Base-by-base conservation (phyloP, 2,329 filamentous ascomycete genomes). In the Pseudomassariella vexata region DNA sequence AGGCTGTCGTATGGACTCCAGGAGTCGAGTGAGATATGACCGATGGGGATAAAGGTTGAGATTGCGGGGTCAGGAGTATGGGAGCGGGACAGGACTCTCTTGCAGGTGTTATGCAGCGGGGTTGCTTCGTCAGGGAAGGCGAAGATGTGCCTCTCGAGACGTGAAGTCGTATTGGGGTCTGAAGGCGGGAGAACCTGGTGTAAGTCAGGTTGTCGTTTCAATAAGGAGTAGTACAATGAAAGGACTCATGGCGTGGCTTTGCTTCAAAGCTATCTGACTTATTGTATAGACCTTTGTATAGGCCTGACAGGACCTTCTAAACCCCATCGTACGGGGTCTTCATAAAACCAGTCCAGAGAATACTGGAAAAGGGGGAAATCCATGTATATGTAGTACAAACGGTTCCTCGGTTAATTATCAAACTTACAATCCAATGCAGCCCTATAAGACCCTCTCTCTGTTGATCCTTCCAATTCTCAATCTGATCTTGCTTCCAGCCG, bases 21-120 rank as follows among this genome's bases (percentile, higher is more conserved):
- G 4, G 27, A 34, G 35, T 50, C 48, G 4, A 58, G 44, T 3
- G 49, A 45, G 21, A 57, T 50, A 27, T 58, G 55, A 4, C 54
- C 54, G 15, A 58, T 38, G 1, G 55, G 54, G 5, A 47, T 25
- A 24, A 58, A 57, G 4, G 18, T 16, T 0, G 34, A 16, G 5
- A 21, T 9, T 0, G 36, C 24, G 1, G 45, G 39, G 2, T 39
- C 33, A 1, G 40, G 42, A 36, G 30, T 50, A 30, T 37, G 40
- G 30, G 16, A 19, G 1, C 30, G 52, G 18, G 20, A 41, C 12
- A 36, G 34, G 12, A 40, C 34, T 30, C 14, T 38, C 36, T 36
- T 46, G 28, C 36, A 35, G 14, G 34, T 45, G 19, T 48, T 42
- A 8, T 22, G 16, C 9, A 47, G 37, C 18, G 35, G 24, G 29